These are phyloP conservation scores for Yamadazyma friedrichii DNA, from an alignment of 1,139 yeast genomes.

Conservation along the genomic window DNA sequence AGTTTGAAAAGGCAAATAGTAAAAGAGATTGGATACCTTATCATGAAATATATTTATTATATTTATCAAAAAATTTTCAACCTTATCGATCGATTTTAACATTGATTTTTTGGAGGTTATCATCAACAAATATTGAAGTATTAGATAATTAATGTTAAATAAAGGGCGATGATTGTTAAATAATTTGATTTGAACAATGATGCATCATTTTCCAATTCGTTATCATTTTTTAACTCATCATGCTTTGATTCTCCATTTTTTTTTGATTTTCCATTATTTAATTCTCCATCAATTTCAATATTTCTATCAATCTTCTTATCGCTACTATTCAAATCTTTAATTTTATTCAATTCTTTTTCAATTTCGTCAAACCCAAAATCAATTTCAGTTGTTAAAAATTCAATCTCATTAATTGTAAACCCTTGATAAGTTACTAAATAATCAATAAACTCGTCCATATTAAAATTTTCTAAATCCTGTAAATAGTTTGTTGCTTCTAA, in stretches of 20 bases:
- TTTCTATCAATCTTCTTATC: constrained; percentile 14
- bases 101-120: constrained; percentile 72
- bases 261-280: no score
- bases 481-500: neutral
- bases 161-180: neutral
- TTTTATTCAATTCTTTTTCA: constrained; percentile 34
- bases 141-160: constrained; percentile 18
- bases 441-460: constrained; percentile 29
- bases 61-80: constrained; percentile 54
- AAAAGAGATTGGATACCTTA: constrained; percentile 58
- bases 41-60: constrained; percentile 57
- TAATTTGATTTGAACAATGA: no score
- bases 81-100: constrained; percentile 74
- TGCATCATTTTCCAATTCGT: neutral
- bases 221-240: no score
- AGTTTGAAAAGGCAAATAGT: constrained; percentile 40
- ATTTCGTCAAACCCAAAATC: constrained; percentile 41
- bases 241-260: no score
- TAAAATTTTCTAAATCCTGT: constrained; percentile 2
- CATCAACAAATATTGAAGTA: constrained; percentile 58
- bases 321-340: no score
- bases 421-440: constrained; percentile 30
- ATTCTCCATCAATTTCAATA: constrained; percentile 39
- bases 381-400: constrained; percentile 25
- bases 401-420: constrained; percentile 27